Evolutionary conservation across 164 flowering plant genomes (phyloP).

Genomic region (Liquidambar formosana): DNA sequence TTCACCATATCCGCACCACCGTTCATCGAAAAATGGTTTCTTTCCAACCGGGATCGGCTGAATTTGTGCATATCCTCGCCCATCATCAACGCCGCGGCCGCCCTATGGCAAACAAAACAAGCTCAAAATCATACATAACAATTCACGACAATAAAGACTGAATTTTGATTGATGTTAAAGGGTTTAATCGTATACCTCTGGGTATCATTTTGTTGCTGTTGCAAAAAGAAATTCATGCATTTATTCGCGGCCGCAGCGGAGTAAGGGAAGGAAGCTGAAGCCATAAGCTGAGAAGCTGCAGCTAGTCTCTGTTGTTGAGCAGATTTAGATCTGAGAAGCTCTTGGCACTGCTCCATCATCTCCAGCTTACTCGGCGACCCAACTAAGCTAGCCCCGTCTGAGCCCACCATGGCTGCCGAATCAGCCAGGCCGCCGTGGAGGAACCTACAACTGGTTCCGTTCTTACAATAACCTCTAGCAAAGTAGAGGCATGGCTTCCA

Average conservation of each 20-base stretch:
- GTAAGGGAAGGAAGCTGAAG: slow-evolving; percentile 45
- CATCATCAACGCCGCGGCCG: slow-evolving; percentile 48
- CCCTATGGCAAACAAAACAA: slow-evolving; percentile 7
- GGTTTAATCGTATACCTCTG: slow-evolving; percentile 32
- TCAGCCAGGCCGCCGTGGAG: slow-evolving; percentile 56
- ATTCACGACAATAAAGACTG: not conserved
- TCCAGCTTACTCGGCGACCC: slow-evolving; percentile 57
- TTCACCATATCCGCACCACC: slow-evolving; percentile 32
- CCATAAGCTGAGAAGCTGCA: slow-evolving; percentile 53
- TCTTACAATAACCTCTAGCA: slow-evolving; percentile 85
- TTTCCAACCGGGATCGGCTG: slow-evolving; percentile 35
- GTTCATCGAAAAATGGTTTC: slow-evolving; percentile 35
- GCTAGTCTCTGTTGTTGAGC: slow-evolving; percentile 47
- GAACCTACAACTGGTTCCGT: slow-evolving; percentile 74
- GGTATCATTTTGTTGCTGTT: slow-evolving; percentile 41
- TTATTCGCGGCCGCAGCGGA: slow-evolving; percentile 27
- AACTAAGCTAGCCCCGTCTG: slow-evolving; percentile 19
- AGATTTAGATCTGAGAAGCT: slow-evolving; percentile 67
- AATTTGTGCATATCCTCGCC: slow-evolving; percentile 47
- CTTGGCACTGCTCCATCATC: slow-evolving; percentile 62
- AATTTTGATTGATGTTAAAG: not conserved
- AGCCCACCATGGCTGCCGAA: slow-evolving; percentile 34
- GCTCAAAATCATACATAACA: not conserved
- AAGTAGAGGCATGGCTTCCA: slow-evolving; percentile 83
- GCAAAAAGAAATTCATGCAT: slow-evolving; percentile 43